A percentile compares a stretch with the other conserved stretches of the same genome.
These are phyloP conservation scores for Hygrophoropsis aurantiaca DNA, from an alignment of 768 basidiomycete species.

Conservation along the genomic window DNA sequence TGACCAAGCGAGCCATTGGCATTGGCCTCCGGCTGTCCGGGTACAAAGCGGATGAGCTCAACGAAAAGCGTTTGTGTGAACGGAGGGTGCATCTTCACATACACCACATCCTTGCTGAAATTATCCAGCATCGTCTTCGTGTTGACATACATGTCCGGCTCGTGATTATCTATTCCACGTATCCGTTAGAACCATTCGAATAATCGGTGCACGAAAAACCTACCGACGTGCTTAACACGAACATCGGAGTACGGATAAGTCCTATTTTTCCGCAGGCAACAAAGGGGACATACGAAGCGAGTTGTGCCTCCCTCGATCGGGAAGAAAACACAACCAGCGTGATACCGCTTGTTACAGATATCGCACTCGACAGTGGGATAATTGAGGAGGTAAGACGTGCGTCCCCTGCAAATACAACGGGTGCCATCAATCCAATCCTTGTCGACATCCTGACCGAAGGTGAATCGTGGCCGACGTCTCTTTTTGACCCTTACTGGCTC, in stretches of 20 bases:
- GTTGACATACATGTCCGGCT: slow-evolving; percentile 65
- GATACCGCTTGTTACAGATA: slow-evolving; percentile 63
- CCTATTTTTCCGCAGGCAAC: slow-evolving; percentile 72
- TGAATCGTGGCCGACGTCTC: slow-evolving; percentile 61
- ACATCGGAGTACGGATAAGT: slow-evolving; percentile 75
- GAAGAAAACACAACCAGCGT: slow-evolving; percentile 76
- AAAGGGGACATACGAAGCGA: slow-evolving; percentile 73
- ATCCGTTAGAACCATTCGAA: slow-evolving; percentile 9
- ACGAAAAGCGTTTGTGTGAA: slow-evolving; percentile 70
- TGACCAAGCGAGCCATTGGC: slow-evolving; percentile 6
- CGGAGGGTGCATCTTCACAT: slow-evolving; percentile 64
- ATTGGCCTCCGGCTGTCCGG: slow-evolving; percentile 31
- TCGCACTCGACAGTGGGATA: slow-evolving; percentile 70
- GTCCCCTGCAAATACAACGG: slow-evolving; percentile 78
- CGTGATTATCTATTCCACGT: slow-evolving; percentile 38
- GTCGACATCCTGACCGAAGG: slow-evolving; percentile 77
- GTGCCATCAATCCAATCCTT: slow-evolving; percentile 73
- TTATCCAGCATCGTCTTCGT: slow-evolving; percentile 72
- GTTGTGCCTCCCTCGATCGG: slow-evolving; percentile 42
- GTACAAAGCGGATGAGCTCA: slow-evolving; percentile 55
- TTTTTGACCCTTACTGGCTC: slow-evolving; percentile 48
- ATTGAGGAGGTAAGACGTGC: slow-evolving; percentile 56
- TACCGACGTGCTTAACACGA: slow-evolving; percentile 65
- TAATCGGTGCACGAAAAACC: slow-evolving; percentile 20
- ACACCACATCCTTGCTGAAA: slow-evolving; percentile 70